Evolutionary conservation across 306 rosid species (phyloP).

Genomic region (Gastrolobium villosum): DNA sequence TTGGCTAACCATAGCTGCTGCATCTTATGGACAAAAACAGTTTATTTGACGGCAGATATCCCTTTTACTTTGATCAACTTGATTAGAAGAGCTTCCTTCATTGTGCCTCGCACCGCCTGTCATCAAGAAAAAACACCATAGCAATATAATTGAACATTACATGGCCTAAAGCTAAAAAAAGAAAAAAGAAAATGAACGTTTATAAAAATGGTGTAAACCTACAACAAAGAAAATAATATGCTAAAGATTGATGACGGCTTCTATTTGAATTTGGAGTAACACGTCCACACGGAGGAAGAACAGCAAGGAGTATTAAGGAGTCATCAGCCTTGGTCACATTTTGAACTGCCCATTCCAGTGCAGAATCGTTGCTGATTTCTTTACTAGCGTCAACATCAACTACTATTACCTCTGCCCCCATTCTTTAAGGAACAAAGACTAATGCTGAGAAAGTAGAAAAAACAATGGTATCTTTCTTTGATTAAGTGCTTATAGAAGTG

Average conservation of each 20-base stretch:
- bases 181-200: not conserved
- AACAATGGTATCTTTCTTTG: not conserved
- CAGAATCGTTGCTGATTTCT: slow-evolving; percentile 33
- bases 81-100: slow-evolving; percentile 21
- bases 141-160: not conserved
- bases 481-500: not conserved
- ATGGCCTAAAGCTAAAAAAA: not conserved
- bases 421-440: not conserved
- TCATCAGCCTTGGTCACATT: slow-evolving; percentile 41
- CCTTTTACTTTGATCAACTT: slow-evolving; percentile 23
- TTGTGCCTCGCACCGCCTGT: slow-evolving; percentile 10
- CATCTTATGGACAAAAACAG: slow-evolving; percentile 26
- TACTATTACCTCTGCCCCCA: slow-evolving; percentile 41
- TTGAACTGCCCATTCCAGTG: slow-evolving; percentile 39
- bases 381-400: slow-evolving; percentile 50
- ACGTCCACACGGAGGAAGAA: slow-evolving; percentile 35
- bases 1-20: slow-evolving; percentile 42
- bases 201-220: not conserved
- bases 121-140: slow-evolving; percentile 6
- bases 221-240: slow-evolving; percentile 43
- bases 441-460: not conserved
- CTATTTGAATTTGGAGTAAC: not conserved
- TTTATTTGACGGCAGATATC: slow-evolving; percentile 19
- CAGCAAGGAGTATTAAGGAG: slow-evolving; percentile 40
- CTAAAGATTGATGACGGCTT: slow-evolving; percentile 9